Evolutionary conservation across 2,329 filamentous ascomycete genomes (phyloP), one percentile per base, ranked within the genome.

Genomic region (Thielaviopsis euricoi): DNA sequence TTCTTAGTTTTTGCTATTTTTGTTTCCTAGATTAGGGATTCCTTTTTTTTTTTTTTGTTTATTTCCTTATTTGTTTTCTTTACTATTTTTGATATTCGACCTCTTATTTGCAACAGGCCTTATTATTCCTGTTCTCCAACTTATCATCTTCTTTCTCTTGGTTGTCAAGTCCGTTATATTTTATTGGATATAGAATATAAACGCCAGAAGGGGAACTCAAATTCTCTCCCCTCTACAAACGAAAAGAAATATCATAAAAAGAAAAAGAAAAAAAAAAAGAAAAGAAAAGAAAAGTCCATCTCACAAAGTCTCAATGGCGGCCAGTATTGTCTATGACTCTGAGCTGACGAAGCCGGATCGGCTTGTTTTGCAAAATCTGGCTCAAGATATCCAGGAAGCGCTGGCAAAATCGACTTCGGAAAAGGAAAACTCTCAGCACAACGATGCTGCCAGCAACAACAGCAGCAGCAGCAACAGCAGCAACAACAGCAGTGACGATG

Each of bases 291-390:
- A n/a, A n/a, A n/a, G n/a, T n/a, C n/a, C n/a, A 17, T 19, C n/a
- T 15, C n/a, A 19, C 25, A 43, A 13, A 17, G 5, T 4, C 6
- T 13, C 43, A 43, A 52, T 37, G 17, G 60, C 60, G 56, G 23
- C 40, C 13, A 37, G 52, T 7, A 63, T 74, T 25, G 64, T 70
- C 37, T 67, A 72, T 58, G 71, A 70, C 63, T 65, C 68, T 57
- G 68, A 69, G 57, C 64, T 76, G 59, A 74, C 73, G 37, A 69
- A 65, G 60, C 66, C 73, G 48, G 73, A 76, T 62, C 63, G 64
- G 22, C 62, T 73, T 19, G 67, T 75, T 13, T 65, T 76, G 19
- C 64, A 67, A 63, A 72, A 69, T 60, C 65, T 75, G 50, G 66
- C 68, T 58, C 63, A 66, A 37, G 72, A 75, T 58, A 70, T 74